Conservation (phyloP, 805 yeast genomes). For the Teunomyces pallodes region DNA sequence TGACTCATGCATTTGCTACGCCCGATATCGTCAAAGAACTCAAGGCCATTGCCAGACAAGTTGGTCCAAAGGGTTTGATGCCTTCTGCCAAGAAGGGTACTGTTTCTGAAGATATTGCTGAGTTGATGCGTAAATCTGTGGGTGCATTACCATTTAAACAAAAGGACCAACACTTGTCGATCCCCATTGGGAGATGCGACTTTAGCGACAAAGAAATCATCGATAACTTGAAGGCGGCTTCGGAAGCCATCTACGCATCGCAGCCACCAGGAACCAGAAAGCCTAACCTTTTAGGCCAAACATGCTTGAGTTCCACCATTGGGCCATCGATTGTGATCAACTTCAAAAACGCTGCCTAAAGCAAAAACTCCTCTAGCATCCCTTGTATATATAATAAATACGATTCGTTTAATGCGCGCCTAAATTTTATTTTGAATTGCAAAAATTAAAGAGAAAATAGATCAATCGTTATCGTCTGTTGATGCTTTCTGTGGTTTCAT, state of each 20-base stretch:
- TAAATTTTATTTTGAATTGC: too few species aligned
- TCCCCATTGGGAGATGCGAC: slow-evolving; percentile 74
- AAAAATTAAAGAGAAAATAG: too few species aligned
- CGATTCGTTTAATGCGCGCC: too few species aligned
- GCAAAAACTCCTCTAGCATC: slow-evolving; percentile 13
- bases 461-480: background rate
- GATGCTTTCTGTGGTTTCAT: slow-evolving; percentile 1
- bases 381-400: background rate
- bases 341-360: slow-evolving; percentile 17
- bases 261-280: slow-evolving; percentile 60
- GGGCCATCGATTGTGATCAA: slow-evolving; percentile 78
- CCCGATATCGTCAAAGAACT: slow-evolving; percentile 72
- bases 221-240: slow-evolving; percentile 65
- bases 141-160: slow-evolving; percentile 82
- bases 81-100: slow-evolving; percentile 87
- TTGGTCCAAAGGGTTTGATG: slow-evolving; percentile 89
- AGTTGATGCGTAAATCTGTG: slow-evolving; percentile 50
- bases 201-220: slow-evolving; percentile 76
- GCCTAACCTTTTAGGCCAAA: slow-evolving; percentile 67
- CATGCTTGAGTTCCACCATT: slow-evolving; percentile 64
- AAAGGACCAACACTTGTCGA: slow-evolving; percentile 52
- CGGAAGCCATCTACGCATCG: slow-evolving; percentile 56
- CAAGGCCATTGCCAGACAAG: slow-evolving; percentile 65
- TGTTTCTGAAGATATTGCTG: slow-evolving; percentile 62
- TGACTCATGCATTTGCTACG: slow-evolving; percentile 80